Evolutionary conservation across 2,329 filamentous ascomycete genomes (phyloP).

Genomic region (Fusarium paranaense): DNA sequence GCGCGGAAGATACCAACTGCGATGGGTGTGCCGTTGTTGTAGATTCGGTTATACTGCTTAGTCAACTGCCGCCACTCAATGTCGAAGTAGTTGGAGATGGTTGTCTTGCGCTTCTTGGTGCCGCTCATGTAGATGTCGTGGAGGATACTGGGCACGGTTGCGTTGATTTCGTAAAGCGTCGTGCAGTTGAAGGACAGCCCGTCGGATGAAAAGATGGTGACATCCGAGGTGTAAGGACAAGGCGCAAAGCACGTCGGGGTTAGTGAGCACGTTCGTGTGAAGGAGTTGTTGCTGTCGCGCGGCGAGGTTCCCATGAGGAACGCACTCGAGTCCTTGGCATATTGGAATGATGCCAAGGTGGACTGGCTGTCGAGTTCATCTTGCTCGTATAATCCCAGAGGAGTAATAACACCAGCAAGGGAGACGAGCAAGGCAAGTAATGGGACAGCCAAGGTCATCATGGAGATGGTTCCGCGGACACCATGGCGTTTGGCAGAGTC

Average conservation of each 20-base stretch:
- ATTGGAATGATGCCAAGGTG: conserved; percentile 47
- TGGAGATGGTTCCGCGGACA: conserved; percentile 41
- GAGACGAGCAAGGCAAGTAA: conserved; percentile 49
- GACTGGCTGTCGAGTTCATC: conserved; percentile 14
- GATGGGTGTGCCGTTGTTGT: conserved; percentile 48
- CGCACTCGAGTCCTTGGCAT: conserved; percentile 51
- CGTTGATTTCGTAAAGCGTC: conserved; percentile 26
- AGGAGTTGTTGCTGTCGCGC: conserved; percentile 37
- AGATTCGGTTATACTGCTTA: conserved; percentile 26
- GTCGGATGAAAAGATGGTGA: conserved; percentile 38
- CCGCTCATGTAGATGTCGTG: conserved; percentile 36
- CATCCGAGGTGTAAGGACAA: conserved; percentile 38
- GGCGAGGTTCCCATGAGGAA: conserved; percentile 54
- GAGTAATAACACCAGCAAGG: conserved; percentile 58
- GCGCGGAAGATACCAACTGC: conserved; percentile 40
- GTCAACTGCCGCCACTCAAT: conserved; percentile 50
- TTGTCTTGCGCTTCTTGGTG: conserved; percentile 27
- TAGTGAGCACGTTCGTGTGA: conserved; percentile 40
- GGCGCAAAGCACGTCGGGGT: conserved; percentile 41
- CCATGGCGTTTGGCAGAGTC: conserved; percentile 50
- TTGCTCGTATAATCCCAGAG: conserved; percentile 58
- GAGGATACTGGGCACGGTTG: conserved; percentile 43
- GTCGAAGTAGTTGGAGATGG: conserved; percentile 32
- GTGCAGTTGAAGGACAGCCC: conserved; percentile 30
- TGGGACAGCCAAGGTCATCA: conserved; percentile 34